Conservation (phyloP, 306 rosid genomes). For the Vigna trinervia region DNA sequence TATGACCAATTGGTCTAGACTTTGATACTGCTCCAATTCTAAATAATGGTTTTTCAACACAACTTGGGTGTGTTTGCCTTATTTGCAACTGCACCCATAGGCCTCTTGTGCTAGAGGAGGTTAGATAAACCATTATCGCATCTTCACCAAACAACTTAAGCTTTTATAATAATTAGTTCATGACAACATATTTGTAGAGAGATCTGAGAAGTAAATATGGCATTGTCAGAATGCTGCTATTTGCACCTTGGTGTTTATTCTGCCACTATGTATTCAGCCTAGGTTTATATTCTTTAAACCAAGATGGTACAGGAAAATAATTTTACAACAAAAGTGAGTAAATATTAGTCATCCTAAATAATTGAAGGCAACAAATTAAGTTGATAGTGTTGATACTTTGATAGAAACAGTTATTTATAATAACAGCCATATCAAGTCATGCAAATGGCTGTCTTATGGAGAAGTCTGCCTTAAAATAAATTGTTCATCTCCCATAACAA, state of each 20-base stretch:
- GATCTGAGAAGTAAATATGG: not conserved
- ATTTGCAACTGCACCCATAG: not conserved
- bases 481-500: conserved; percentile 3
- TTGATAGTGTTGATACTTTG: not conserved
- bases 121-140: not conserved
- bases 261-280: not conserved
- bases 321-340: not conserved
- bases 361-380: not conserved
- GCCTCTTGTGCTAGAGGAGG: not conserved
- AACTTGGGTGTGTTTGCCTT: not conserved
- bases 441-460: conserved; percentile 5
- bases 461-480: conserved; percentile 20
- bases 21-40: not conserved
- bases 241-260: not conserved
- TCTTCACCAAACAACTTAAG: not conserved
- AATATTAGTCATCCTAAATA: conserved; percentile 16
- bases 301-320: conserved; percentile 1
- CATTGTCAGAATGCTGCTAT: not conserved
- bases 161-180: not conserved
- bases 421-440: conserved; percentile 10
- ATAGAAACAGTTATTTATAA: not conserved
- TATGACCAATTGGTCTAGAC: not conserved
- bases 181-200: conserved; percentile 3
- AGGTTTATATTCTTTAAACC: conserved; percentile 6
- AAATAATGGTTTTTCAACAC: not conserved